A percentile compares a stretch with the other conserved stretches of the same genome.
Evolutionary conservation across 2,329 filamentous ascomycete species (phyloP).

Genomic region (Balansia obtecta): DNA sequence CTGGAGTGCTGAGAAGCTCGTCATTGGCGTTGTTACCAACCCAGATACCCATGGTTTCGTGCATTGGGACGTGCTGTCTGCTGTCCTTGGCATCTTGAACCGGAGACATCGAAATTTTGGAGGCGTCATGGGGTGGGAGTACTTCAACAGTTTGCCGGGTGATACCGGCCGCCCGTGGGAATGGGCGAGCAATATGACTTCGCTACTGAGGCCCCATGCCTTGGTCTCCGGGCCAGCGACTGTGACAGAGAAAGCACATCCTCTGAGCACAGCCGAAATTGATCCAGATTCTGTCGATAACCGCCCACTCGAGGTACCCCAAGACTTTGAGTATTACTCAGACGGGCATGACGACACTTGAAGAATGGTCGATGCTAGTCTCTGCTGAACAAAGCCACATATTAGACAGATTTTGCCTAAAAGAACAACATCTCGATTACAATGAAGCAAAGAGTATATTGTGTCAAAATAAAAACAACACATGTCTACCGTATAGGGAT

Average conservation of each 20-base stretch:
- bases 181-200: constrained; percentile 62
- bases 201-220: constrained; percentile 21
- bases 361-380: background rate
- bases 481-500: constrained; percentile 10
- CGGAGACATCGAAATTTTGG: constrained; percentile 56
- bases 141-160: constrained; percentile 69
- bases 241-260: background rate
- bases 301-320: constrained; percentile 8
- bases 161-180: constrained; percentile 54
- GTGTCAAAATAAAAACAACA: constrained; percentile 5
- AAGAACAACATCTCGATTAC: background rate
- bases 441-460: constrained; percentile 5
- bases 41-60: constrained; percentile 53
- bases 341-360: constrained; percentile 7
- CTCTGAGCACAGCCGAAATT: constrained; percentile 6
- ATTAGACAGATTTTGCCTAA: background rate
- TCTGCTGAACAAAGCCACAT: background rate
- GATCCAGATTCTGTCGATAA: constrained; percentile 12
- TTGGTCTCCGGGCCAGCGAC: constrained; percentile 9
- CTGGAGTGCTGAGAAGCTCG: constrained; percentile 61
- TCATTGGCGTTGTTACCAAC: constrained; percentile 72
- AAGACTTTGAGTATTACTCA: constrained; percentile 14
- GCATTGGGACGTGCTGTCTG: constrained; percentile 31
- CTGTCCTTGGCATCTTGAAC: constrained; percentile 29
- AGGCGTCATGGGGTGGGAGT: constrained; percentile 92